Percentiles rank a stretch among this genome's conserved stretches.
These are phyloP conservation scores for Zygotorulaspora danielsina DNA, from an alignment of 805 yeast genomes.

Conservation along the genomic window DNA sequence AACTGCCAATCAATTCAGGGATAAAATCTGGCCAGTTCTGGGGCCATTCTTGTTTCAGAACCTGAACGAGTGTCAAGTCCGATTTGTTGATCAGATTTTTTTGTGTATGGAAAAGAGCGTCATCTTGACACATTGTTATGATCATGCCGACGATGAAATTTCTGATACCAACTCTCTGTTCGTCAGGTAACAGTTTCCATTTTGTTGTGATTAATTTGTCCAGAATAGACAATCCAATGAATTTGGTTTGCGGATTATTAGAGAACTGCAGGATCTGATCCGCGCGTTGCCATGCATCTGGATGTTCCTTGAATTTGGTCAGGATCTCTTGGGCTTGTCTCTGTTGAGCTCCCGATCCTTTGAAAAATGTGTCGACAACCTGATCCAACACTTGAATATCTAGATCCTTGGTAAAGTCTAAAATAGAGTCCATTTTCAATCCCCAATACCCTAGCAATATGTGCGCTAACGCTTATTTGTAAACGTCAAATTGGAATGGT, in stretches of 20 bases:
- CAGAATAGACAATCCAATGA: slow-evolving; percentile 83
- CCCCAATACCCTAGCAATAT: too few relatives aligned
- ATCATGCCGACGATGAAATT: slow-evolving; percentile 93
- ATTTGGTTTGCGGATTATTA: slow-evolving; percentile 80
- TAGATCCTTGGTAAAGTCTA: slow-evolving; percentile 80
- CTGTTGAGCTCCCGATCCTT: slow-evolving; percentile 65
- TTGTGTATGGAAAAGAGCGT: slow-evolving; percentile 61
- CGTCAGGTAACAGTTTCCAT: slow-evolving; percentile 89
- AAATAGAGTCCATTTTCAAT: slow-evolving; percentile 73
- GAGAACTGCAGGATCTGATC: slow-evolving; percentile 82
- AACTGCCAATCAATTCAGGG: slow-evolving; percentile 84
- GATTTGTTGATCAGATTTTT: slow-evolving; percentile 86
- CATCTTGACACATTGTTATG: slow-evolving; percentile 83
- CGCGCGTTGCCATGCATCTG: slow-evolving; percentile 93
- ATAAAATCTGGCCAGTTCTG: slow-evolving; percentile 96
- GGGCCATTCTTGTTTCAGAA: slow-evolving; percentile 98
- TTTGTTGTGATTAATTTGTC: slow-evolving; percentile 86
- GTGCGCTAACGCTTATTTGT: too few relatives aligned
- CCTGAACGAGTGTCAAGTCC: slow-evolving; percentile 88
- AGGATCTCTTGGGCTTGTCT: slow-evolving; percentile 66
- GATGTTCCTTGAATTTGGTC: slow-evolving; percentile 84
- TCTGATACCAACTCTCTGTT: slow-evolving; percentile 87
- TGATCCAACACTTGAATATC: slow-evolving; percentile 77
- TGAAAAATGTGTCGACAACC: slow-evolving; percentile 79
- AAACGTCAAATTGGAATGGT: too few relatives aligned